Evolutionary conservation across 257 asterid species (phyloP), one percentile per base, ranked within the genome.

Genomic region (Jasminum sambac): DNA sequence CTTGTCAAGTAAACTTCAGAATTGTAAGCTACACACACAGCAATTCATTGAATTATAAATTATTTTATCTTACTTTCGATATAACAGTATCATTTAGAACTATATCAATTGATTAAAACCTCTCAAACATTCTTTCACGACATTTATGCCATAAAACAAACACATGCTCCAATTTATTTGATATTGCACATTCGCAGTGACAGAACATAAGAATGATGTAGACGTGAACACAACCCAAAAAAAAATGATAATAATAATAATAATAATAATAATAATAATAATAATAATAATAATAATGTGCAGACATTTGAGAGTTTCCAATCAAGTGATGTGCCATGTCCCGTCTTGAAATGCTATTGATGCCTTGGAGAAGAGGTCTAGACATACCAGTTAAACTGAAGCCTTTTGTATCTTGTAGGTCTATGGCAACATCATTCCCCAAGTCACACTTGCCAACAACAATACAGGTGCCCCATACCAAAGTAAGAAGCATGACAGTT

Each of bases 401-500:
- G 72, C 84, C 75, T 43, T 79, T 87, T 2, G 96, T 84, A 79
- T 90, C 90, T 77, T 76, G 80, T 14, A 69, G 76, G 78, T 90
- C 95, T 34, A 70, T 61, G 43, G 97, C 93, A 16, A 74, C 64
- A 46, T 80, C 42, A 43, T 88, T 76, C 73, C 70, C 78, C 16
- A 90, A 17, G 70, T 92, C 95, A 30, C 96, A 90, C 86, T 92
- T 94, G 67, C 98, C 98, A 44, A 91, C 90, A 59, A 84, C 0
- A 71, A 92, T 68, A 78, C 99, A 94, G 66, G 93, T 79, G 2
- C 99, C 98, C 99, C 99, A 94, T 67, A 86, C 80, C 10, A 87
- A 80, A n/a, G 99, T 94, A 63, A 94, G 87, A 64, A 91, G 96
- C 97, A 94, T 86, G 72, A 94, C 96, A 0, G 97, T 91, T 12